These are phyloP conservation scores for Cordyceps militaris DNA, from an alignment of 2,329 filamentous ascomycete species.

Conservation along the genomic window DNA sequence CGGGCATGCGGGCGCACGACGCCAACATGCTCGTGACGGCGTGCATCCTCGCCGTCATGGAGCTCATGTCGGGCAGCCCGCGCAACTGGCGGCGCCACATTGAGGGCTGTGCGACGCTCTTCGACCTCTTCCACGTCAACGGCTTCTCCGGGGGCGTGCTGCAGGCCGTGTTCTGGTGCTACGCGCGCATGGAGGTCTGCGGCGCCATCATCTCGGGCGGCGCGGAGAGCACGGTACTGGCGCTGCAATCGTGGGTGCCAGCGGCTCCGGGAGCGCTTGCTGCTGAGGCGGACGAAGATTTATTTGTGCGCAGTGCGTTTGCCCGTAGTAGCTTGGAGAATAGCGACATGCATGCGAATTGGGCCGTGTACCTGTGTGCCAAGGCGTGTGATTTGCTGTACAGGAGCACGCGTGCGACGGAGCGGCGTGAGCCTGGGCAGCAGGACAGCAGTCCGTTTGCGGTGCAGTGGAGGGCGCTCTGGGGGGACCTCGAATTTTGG, in stretches of 20 bases:
- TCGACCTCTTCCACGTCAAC: slow-evolving; percentile 43
- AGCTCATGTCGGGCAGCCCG: slow-evolving; percentile 41
- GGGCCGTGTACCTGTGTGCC: slow-evolving; percentile 45
- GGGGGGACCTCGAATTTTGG: slow-evolving; percentile 43
- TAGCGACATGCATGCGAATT: slow-evolving; percentile 46
- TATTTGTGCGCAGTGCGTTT: slow-evolving; percentile 19
- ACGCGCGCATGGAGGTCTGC: slow-evolving; percentile 50
- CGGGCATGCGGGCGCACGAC: slow-evolving; percentile 35
- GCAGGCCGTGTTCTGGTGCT: slow-evolving; percentile 52
- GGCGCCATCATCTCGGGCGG: slow-evolving; percentile 45
- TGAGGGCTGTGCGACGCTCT: slow-evolving; percentile 48
- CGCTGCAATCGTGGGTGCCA: slow-evolving; percentile 41
- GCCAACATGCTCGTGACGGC: slow-evolving; percentile 40
- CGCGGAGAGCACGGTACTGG: slow-evolving; percentile 41
- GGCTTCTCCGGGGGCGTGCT: slow-evolving; percentile 37
- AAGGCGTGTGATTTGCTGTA: slow-evolving; percentile 39
- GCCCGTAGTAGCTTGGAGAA: slow-evolving; percentile 25
- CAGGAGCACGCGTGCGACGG: slow-evolving; percentile 27
- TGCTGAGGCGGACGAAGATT: slow-evolving; percentile 19
- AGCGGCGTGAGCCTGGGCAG: slow-evolving; percentile 27
- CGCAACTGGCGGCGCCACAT: slow-evolving; percentile 48
- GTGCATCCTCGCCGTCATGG: slow-evolving; percentile 39
- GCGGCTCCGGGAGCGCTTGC: slow-evolving; percentile 14
- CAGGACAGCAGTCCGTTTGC: slow-evolving; percentile 26
- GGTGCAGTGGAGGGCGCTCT: slow-evolving; percentile 36